Evolutionary conservation across 495 filamentous ascomycete species (phyloP).

Genomic region (Daldinia loculata): DNA sequence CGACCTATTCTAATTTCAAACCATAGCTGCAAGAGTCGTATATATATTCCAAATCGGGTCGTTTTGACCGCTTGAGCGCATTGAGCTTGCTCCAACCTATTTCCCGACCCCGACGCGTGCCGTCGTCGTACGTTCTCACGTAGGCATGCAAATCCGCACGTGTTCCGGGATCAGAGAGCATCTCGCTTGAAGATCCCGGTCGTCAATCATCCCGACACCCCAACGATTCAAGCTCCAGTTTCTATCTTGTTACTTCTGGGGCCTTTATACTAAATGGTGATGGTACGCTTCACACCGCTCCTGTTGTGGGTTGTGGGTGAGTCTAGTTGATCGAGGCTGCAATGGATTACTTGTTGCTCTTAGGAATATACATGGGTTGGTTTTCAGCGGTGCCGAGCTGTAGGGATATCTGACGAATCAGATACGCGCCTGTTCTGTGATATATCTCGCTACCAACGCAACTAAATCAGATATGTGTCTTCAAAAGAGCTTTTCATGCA

Average conservation of each 20-base stretch:
- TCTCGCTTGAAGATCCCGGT: background rate
- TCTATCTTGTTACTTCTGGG: background rate
- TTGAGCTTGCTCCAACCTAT: background rate
- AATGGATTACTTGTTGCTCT: background rate
- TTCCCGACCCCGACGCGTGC: background rate
- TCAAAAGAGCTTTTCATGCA: background rate
- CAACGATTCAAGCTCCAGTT: background rate
- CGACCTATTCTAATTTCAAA: background rate
- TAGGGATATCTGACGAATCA: conserved; percentile 1
- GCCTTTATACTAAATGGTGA: background rate
- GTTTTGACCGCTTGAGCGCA: background rate
- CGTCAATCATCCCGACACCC: background rate
- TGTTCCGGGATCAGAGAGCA: background rate
- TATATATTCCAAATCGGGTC: background rate
- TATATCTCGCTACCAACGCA: background rate
- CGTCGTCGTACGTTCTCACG: background rate
- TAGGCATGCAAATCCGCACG: background rate
- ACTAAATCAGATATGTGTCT: background rate
- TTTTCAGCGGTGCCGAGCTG: background rate
- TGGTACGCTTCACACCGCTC: conserved; percentile 1
- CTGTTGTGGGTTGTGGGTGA: background rate
- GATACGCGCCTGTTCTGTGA: background rate
- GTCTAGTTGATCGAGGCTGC: background rate
- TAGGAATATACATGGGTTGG: background rate
- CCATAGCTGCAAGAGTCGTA: background rate